These are phyloP conservation scores for Moesziomyces aphidis DNA, from an alignment of 1,284 basidiomycete species.

Conservation along the genomic window DNA sequence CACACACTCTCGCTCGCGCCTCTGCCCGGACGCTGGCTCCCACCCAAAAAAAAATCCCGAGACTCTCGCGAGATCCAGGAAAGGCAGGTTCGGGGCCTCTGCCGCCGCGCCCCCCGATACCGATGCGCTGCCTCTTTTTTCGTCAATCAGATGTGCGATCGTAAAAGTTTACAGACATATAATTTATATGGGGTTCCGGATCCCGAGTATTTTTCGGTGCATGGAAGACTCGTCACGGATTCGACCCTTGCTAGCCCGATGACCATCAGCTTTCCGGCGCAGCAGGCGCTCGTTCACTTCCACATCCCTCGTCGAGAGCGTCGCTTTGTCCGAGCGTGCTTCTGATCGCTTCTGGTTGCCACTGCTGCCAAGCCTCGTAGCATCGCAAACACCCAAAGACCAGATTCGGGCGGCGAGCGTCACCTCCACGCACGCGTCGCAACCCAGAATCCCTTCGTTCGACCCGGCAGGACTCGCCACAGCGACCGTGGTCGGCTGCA, in stretches of 20 bases:
- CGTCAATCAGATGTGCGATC: background rate
- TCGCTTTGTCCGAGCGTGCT: too few species aligned
- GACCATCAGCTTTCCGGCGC: background rate
- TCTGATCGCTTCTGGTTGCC: background rate
- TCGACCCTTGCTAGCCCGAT: background rate
- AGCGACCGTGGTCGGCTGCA: too few species aligned
- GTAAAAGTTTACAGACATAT: background rate
- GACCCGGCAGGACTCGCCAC: too few species aligned
- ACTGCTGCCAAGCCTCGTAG: background rate
- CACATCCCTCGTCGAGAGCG: background rate
- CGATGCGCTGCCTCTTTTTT: background rate
- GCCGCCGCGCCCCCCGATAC: too few species aligned
- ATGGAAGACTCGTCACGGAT: conserved; percentile 15
- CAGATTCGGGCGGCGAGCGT: too few species aligned
- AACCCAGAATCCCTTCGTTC: too few species aligned
- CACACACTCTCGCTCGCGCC: background rate
- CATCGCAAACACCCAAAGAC: background rate
- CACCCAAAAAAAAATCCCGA: too few species aligned
- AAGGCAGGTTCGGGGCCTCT: conserved; percentile 6
- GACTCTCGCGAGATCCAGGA: too few species aligned
- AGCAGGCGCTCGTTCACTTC: background rate
- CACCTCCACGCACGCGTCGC: too few species aligned
- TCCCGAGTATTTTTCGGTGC: conserved; percentile 27
- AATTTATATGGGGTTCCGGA: conserved; percentile 2
- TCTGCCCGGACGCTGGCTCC: background rate